phyloP scores from a whole-genome alignment of 768 basidiomycete genomes.

The Kwoniella sp. region DNA sequence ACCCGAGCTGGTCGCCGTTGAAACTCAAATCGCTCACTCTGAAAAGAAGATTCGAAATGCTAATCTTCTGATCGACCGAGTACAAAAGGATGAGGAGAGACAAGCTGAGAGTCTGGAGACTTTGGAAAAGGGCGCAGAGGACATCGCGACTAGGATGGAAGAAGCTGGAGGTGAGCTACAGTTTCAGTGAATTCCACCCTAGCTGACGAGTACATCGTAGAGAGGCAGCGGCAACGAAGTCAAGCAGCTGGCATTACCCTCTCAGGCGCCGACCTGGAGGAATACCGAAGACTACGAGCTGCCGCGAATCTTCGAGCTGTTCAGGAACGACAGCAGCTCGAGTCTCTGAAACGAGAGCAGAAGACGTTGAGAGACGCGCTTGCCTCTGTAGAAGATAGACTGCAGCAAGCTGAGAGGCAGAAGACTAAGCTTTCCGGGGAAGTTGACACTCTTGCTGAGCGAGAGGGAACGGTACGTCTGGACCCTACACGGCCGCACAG shows the following conservation, averaged over 20 bases:
- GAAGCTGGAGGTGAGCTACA: slow-evolving; percentile 71
- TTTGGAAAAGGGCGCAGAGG: slow-evolving; percentile 68
- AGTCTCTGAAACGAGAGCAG: slow-evolving; percentile 77
- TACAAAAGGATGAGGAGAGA: slow-evolving; percentile 62
- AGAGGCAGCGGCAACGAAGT: slow-evolving; percentile 72
- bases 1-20: slow-evolving; percentile 78
- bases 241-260: slow-evolving; percentile 71
- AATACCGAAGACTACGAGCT: slow-evolving; percentile 85
- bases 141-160: slow-evolving; percentile 70
- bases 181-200: no score
- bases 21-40: slow-evolving; percentile 85
- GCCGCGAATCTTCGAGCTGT: slow-evolving; percentile 76
- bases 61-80: slow-evolving; percentile 64
- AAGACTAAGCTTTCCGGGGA: slow-evolving; percentile 59
- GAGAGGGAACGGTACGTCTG: slow-evolving; percentile 29
- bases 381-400: slow-evolving; percentile 68
- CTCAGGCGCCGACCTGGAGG: slow-evolving; percentile 78
- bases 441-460: slow-evolving; percentile 38
- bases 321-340: slow-evolving; percentile 81
- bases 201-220: slow-evolving; percentile 56
- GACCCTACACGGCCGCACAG: not conserved
- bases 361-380: slow-evolving; percentile 71
- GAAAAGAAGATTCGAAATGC: slow-evolving; percentile 76
- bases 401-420: slow-evolving; percentile 67
- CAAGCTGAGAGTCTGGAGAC: slow-evolving; percentile 55